Conservation (phyloP, 2,329 filamentous ascomycete genomes). For the Aspergillus proliferans region DNA sequence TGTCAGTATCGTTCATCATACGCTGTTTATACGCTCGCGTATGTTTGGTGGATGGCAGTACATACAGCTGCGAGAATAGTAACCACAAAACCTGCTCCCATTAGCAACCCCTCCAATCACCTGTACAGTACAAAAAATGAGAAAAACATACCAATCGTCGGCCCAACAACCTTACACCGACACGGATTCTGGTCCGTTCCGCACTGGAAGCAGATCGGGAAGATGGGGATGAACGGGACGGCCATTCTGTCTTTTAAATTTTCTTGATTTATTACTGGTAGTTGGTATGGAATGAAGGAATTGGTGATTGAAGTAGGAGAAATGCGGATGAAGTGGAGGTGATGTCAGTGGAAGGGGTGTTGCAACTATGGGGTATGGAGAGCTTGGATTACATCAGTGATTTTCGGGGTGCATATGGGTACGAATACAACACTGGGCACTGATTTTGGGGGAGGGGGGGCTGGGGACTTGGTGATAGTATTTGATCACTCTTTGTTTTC, state of each 20-base stretch:
- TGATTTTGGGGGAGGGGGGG: too few relatives aligned
- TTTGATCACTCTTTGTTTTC: too few relatives aligned
- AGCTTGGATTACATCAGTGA: too few relatives aligned
- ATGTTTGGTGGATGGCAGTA: conserved; percentile 3
- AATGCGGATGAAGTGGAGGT: not conserved
- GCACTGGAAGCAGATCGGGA: conserved; percentile 51
- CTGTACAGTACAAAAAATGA: not conserved
- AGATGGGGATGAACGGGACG: conserved; percentile 41
- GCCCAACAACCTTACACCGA: conserved; percentile 52
- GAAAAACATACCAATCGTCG: conserved; percentile 41
- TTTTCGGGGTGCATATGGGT: too few relatives aligned
- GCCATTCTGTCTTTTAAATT: conserved; percentile 19
- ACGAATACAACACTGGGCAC: too few relatives aligned
- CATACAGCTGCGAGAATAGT: conserved; percentile 47
- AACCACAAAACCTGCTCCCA: conserved; percentile 35
- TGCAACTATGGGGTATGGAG: too few relatives aligned
- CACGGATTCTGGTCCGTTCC: conserved; percentile 53
- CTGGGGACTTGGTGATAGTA: too few relatives aligned
- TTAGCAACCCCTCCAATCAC: not conserved
- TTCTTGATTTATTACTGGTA: not conserved
- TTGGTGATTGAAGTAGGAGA: not conserved
- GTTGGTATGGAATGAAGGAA: not conserved
- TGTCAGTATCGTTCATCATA: too few relatives aligned
- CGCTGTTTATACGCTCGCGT: too few relatives aligned
- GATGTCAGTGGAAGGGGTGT: not conserved